Evolutionary conservation across 768 basidiomycete species (phyloP).

Genomic region (Rhizopogon roseolus): DNA sequence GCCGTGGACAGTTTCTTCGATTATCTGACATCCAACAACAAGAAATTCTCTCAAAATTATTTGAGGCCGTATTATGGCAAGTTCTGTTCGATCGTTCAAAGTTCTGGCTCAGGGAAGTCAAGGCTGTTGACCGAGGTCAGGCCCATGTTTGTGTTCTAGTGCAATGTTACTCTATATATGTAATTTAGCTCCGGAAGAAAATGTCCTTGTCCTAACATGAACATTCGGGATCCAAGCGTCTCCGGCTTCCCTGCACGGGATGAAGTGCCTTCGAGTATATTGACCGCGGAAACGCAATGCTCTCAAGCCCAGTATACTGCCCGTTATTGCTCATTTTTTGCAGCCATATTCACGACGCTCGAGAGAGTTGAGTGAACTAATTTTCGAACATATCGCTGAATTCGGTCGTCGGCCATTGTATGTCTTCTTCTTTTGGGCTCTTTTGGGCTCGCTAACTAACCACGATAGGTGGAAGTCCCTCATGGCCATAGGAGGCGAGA

Average conservation of each 20-base stretch:
- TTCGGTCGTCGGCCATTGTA: no score
- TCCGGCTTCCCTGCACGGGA: slow-evolving; percentile 11
- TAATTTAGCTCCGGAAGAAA: slow-evolving; percentile 6
- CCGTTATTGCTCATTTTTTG: no score
- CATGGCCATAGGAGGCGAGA: no score
- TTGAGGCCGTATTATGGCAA: slow-evolving; percentile 3
- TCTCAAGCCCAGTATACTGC: no score
- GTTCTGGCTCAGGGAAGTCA: slow-evolving; percentile 17
- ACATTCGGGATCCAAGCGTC: slow-evolving; percentile 3
- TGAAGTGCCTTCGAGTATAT: slow-evolving; percentile 6
- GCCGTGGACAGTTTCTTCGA: slow-evolving; percentile 14
- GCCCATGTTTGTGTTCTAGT: not conserved
- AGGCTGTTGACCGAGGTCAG: slow-evolving; percentile 8
- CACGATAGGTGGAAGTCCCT: no score
- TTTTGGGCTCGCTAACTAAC: no score
- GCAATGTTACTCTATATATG: not conserved
- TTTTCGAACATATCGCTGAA: no score
- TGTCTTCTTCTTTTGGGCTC: no score
- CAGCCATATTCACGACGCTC: no score
- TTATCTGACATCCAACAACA: slow-evolving; percentile 10
- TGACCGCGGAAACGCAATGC: slow-evolving; percentile 1
- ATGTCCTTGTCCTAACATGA: slow-evolving; percentile 15
- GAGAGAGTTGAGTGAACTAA: no score
- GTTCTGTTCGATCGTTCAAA: slow-evolving; percentile 12
- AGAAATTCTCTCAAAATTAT: not conserved